Evolutionary conservation across 345 rosid genomes (phyloP).

Genomic region (sweet orange (Citrus sinensis)): DVS_A1.0 CM039168.1:13717501-13718000

Average conservation of each 20-base stretch:
- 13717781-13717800: slow-evolving; percentile 41
- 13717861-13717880: neutral
- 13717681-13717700: slow-evolving; percentile 68
- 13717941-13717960: neutral
- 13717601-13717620: slow-evolving; percentile 76
- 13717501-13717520: slow-evolving; percentile 76
- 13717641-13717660: slow-evolving; percentile 92
- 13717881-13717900: neutral
- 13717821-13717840: neutral
- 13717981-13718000: neutral
- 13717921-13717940: neutral
- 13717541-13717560: slow-evolving; percentile 93
- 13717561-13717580: slow-evolving; percentile 76
- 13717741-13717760: slow-evolving; percentile 77
- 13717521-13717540: slow-evolving; percentile 93
- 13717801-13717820: neutral
- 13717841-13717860: neutral
- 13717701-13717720: slow-evolving; percentile 67
- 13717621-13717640: slow-evolving; percentile 76
- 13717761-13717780: slow-evolving; percentile 91
- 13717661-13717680: slow-evolving; percentile 87
- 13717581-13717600: slow-evolving; percentile 76
- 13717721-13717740: slow-evolving; percentile 60
- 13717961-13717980: neutral
- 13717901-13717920: neutral